Base-by-base conservation (phyloP, 2,329 filamentous ascomycete species). In the Sphaerostilbella broomeana region DNA sequence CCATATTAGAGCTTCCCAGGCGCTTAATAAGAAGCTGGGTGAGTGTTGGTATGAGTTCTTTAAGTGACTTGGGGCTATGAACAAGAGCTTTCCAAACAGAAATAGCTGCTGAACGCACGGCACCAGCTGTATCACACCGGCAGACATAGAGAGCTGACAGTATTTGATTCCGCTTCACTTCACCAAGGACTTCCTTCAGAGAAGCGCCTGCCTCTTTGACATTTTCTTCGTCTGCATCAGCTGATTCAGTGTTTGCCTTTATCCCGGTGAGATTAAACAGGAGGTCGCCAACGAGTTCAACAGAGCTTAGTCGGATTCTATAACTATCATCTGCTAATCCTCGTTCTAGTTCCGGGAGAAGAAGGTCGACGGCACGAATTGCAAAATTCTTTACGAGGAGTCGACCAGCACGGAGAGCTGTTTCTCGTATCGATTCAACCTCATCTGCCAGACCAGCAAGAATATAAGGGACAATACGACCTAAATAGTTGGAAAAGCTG, bases 371-470 rank as follows among this genome's bases (percentile, higher is more conserved):
- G 25, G 92, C 86, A 56, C 89, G 86, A 37, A 88, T 85, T 18
- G 94, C 88, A 61, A 98, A 98, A 64, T 98, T 98, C 72, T 98
- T 98, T 60, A 98, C 94, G 38, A 98, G 73, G 27, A 98, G 73
- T 47, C 92, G 82, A 61, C 92, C 92, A 47, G 94, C 92, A 45
- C 90, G 84, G 34, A 98, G 75, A 22, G 94, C 86, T n/a, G 89
- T 97, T 54, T 98, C 92, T 42, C 92, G 84, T 54, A 98, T 98
- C 2, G 89, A 89, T 60, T 98, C 92, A 38, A 97, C 72, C 54
- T 98, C 92, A 59, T 98, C 92, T 22, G 92, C 94, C 60, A 98
- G 73, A 53, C 94, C 94, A 48, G 87, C 81, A 47, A 98, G 73
- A 54, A 98, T 97, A 15, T 92, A 85, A 13, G 92, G 94, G 52